Evolutionary conservation across 805 yeast species (phyloP), one percentile per base, ranked within the genome.

Genomic region (Hanseniaspora jakobsenii): DNA sequence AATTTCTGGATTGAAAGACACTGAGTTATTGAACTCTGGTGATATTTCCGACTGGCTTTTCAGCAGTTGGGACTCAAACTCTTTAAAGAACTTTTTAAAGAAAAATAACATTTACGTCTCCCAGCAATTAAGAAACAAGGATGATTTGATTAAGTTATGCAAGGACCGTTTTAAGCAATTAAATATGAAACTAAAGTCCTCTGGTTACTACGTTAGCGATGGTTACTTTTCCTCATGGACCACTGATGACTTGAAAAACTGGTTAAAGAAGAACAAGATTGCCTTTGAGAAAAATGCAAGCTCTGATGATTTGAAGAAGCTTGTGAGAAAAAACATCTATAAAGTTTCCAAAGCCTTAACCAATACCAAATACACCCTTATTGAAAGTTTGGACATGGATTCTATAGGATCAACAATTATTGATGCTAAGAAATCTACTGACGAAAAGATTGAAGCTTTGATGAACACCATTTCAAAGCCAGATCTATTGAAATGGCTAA

Each of bases 211-310:
- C 46, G 68, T 74, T 6, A 74, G 77, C 17, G 65, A 64, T 27
- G 69, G 71, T 70, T 59, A 73, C 47, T 77, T 75, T 54, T 63
- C 69, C 9, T 51, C 64, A 26, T 78, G 84, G 84, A 60, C 69
- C 18, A 55, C 58, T 7, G 67, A 66, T 7, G 73, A 71, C 38
- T 57, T 79, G 47, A 60, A 63, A 49, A 52, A 57, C 13, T 74
- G 79, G 74, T 61, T 79, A 47, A 53, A 62, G 28, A 62, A 68
- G 31, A 61, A 69, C 49, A 71, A 69, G 14, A 54, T 72, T 36
- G 59, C 58, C 16, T 58, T 60, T 47, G 21, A 38, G 12, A 54
- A 59, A 38, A 59, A 64, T 19, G 47, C 59, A 17, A 57, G 57
- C 24, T 71, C 67, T 49, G 71, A 71, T 12, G 67, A 67, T 23